Conservation (phyloP, 2,329 filamentous ascomycete species). For the Esteya vermicola region DNA sequence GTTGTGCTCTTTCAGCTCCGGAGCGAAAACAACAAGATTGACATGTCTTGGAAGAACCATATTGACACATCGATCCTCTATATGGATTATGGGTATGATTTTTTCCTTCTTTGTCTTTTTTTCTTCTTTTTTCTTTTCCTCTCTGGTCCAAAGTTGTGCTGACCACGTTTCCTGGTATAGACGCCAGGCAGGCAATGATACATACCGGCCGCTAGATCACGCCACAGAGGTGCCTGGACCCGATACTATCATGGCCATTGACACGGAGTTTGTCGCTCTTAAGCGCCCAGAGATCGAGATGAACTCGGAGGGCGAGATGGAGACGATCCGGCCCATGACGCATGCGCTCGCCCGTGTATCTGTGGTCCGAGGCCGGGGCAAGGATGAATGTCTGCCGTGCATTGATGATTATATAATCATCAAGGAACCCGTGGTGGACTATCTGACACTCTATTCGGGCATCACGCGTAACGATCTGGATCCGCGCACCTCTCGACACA, state of each 20-base stretch:
- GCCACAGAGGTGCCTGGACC: constrained; percentile 52
- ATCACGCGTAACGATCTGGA: constrained; percentile 80
- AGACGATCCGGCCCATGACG: constrained; percentile 81
- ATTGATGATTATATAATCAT: constrained; percentile 96
- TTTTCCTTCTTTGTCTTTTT: too few species aligned
- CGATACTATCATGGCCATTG: constrained; percentile 70
- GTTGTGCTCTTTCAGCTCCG: constrained; percentile 80
- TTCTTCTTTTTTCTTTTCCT: too few species aligned
- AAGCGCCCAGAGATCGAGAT: constrained; percentile 92
- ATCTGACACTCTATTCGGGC: constrained; percentile 86
- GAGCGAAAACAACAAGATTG: constrained; percentile 64
- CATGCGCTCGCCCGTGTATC: constrained; percentile 89
- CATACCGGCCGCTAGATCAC: constrained; percentile 44
- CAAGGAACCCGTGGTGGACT: constrained; percentile 84
- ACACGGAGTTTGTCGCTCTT: constrained; percentile 91
- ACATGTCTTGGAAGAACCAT: constrained; percentile 71
- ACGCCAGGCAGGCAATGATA: constrained; percentile 25
- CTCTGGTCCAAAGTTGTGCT: too few species aligned
- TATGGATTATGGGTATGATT: constrained; percentile 47
- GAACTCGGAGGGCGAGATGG: constrained; percentile 82
- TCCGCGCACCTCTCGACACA: constrained; percentile 61
- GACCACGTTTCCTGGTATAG: too few species aligned
- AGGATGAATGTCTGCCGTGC: constrained; percentile 70
- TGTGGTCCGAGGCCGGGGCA: constrained; percentile 67
- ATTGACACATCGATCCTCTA: constrained; percentile 80